Base-by-base conservation (phyloP, 768 basidiomycete genomes). In the Vararia minispora region DNA sequence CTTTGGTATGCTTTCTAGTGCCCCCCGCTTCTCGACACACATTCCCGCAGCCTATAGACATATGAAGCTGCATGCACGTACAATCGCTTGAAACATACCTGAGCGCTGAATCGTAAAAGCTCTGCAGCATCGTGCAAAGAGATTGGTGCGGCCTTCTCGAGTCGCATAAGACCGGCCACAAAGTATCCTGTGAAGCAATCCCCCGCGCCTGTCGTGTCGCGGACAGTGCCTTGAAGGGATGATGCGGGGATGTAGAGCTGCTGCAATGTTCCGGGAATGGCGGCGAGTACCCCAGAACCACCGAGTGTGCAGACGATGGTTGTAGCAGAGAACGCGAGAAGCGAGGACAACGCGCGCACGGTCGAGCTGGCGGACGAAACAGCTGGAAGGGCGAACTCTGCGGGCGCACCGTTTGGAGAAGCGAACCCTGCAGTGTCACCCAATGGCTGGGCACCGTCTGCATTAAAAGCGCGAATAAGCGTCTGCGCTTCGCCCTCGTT, bases 181-280 rank as follows among this genome's bases (percentile, higher is more conserved):
- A 77, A 63, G 46, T 74, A 79, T 10, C 76, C 76, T 0, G 74
- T 65, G 50, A 76, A 77, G 42, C 74, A 76, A 45, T 79, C 76
- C 0, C 76, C 76, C 1, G 76, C 76, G 8, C 76, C 76, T 0
- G 76, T 79, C 3, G 74, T 76, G 48, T 79, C 75, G 25, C 39
- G 32, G 22, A 56, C 46, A 12, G 52, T 46, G 4, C 62, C 68
- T 25, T 58, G 42, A 11, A 76, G 52, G 31, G 52, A 53, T 2
- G 66, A 66, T 4, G 74, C 74, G 1, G 71, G 72, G n/a, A 72
- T 44, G 41, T 63, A 58, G 14, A 57, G 13, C 9, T 41, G 34
- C 24, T 69, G 57, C 21, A 28, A 33, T 18, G 34, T n/a, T 8
- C 9, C 27, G 6, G 58, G 57, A n/a, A 69, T 43, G 28, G 60